Conservation (phyloP, 1,284 basidiomycete species). For the Trichosporon ovoides region DNA sequence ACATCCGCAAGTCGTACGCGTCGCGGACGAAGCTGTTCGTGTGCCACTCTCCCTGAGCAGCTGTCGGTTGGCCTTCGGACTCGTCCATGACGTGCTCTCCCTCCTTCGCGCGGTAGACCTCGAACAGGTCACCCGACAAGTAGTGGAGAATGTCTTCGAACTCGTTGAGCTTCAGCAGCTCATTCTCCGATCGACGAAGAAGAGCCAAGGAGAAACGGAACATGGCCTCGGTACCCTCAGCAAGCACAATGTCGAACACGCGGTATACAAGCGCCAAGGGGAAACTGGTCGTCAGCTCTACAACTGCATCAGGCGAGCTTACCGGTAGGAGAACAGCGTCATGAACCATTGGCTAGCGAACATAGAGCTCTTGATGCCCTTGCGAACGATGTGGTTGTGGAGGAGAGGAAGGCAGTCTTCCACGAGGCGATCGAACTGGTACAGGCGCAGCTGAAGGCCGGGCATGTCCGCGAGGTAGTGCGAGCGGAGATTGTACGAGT, state of each 20-base stretch:
- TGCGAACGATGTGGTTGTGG: constrained; percentile 82
- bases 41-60: constrained; percentile 53
- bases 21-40: constrained; percentile 80
- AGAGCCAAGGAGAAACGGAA: constrained; percentile 90
- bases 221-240: constrained; percentile 93
- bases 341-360: constrained; percentile 95
- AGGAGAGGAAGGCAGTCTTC: constrained; percentile 88
- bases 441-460: constrained; percentile 82
- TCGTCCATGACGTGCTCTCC: constrained; percentile 24
- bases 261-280: constrained; percentile 90
- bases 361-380: constrained; percentile 95
- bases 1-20: constrained; percentile 70
- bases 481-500: constrained; percentile 89
- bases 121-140: constrained; percentile 74
- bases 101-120: constrained; percentile 58
- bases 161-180: constrained; percentile 62
- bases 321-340: constrained; percentile 92
- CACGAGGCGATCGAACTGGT: constrained; percentile 84
- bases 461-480: constrained; percentile 99
- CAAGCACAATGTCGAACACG: constrained; percentile 77
- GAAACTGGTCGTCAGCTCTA: constrained; percentile 61
- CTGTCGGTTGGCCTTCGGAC: constrained; percentile 6
- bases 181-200: constrained; percentile 80
- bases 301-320: constrained; percentile 30
- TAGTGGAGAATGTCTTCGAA: constrained; percentile 83